Base-by-base conservation (phyloP, 2,329 filamentous ascomycete species). In the Fusarium secorum region DNA sequence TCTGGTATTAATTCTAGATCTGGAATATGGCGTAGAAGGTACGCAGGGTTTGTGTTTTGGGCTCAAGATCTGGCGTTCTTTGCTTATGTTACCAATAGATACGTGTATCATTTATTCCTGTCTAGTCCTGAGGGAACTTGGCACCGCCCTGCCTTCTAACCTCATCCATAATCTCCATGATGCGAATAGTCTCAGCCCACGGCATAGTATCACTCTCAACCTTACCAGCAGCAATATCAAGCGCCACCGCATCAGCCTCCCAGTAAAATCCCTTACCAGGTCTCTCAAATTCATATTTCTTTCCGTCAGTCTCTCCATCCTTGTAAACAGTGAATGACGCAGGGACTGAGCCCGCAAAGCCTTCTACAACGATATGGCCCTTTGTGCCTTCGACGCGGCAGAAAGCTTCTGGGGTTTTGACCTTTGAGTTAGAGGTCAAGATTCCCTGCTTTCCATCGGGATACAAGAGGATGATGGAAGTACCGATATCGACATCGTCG, bases 161-260 rank as follows among this genome's bases (percentile, higher is more conserved):
- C 61, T 84, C 81, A 64, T 87, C 85, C 80, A 86, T 79, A 22
- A 85, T 78, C 59, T 81, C 80, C 78, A 86, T 77, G 0, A 85
- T 78, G 0, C 81, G 78, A 15, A 86, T 59, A 0, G 84, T 86
- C 75, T 86, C 84, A 0, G 77, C 72, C 81, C 81, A 84, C 0
- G 84, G 83, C 80, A 86, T 83, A 6, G 81, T 75, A 1, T 73
- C 73, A 56, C 79, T 84, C 68, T 85, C 75, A 10, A 73, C 76
- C 51, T 72, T 79, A 0, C 81, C 81, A 7, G 79, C 78, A 4
- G 77, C 76, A 42, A 85, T 77, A 64, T 84, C 81, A 9, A 79
- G 49, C 0, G 84, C 84, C 9, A 81, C 81, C 1, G 79, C 79
- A 63, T 85, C 83, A 5, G 82, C 83, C 68, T 87, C 85, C 75